Percentiles rank a stretch among this genome's conserved stretches.
Conservation (phyloP, 2,329 filamentous ascomycete genomes). For the Sporothrix phasma region DNA sequence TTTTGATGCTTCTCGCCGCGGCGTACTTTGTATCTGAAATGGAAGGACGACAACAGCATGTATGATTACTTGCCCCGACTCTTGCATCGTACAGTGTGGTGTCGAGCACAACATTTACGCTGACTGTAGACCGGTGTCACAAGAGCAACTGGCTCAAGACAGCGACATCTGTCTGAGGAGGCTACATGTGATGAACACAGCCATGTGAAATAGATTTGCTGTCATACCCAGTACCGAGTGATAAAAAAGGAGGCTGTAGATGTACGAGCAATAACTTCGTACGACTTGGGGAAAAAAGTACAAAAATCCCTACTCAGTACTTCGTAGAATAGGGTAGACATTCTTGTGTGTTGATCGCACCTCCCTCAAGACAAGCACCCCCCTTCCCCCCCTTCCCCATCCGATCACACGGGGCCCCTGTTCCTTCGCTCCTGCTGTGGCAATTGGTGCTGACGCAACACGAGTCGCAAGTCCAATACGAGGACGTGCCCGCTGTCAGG, state of each 20-base stretch:
- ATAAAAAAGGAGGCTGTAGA: not conserved
- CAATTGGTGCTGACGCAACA: conserved; percentile 9
- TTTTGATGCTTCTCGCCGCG: not conserved
- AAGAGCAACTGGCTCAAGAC: conserved; percentile 1
- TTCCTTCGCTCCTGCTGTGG: not conserved
- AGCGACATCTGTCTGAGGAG: not conserved
- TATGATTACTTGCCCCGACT: too few species aligned
- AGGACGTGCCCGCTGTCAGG: not conserved
- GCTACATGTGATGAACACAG: not conserved
- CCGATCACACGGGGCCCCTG: not conserved
- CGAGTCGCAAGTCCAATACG: conserved; percentile 1
- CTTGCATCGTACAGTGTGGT: not conserved
- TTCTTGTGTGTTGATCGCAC: not conserved
- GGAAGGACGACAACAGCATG: too few species aligned
- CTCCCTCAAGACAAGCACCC: not conserved
- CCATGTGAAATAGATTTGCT: not conserved
- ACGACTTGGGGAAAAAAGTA: too few species aligned
- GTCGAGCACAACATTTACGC: not conserved
- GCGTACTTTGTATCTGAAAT: too few species aligned
- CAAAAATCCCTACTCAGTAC: too few species aligned
- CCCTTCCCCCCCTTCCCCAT: not conserved
- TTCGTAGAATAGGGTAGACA: too few species aligned
- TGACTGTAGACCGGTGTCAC: not conserved
- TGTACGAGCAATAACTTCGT: not conserved
- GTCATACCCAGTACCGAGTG: too few species aligned